phyloP scores from a whole-genome alignment of 1,139 yeast genomes.

The Hemisphaericaspora xylanilytica region DNA sequence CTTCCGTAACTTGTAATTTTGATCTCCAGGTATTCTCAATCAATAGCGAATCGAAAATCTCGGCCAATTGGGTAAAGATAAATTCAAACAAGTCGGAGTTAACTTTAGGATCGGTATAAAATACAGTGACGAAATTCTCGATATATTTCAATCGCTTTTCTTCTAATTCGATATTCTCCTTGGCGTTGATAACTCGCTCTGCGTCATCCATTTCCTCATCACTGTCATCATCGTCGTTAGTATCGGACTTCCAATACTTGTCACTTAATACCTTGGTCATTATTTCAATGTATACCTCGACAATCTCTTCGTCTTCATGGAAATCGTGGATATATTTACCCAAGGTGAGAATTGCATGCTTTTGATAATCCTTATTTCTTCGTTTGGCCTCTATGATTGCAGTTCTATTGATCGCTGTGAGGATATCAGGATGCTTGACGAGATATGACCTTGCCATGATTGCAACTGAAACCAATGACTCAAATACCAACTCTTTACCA shows the following conservation, averaged over 20 bases:
- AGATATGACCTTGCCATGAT: conserved; percentile 38
- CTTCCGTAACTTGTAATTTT: conserved; percentile 45
- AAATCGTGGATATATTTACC: conserved; percentile 48
- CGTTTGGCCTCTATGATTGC: conserved; percentile 64
- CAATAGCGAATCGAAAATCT: conserved; percentile 25
- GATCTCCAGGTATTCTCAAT: conserved; percentile 61
- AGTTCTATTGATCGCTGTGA: conserved; percentile 35
- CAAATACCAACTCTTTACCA: conserved; percentile 77
- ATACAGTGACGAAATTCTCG: conserved; percentile 31
- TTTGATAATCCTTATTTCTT: conserved; percentile 64
- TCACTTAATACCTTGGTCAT: conserved; percentile 36
- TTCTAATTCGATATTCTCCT: conserved; percentile 32
- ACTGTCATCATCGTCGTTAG: conserved; percentile 27
- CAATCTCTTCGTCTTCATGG: conserved; percentile 39
- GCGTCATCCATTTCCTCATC: conserved; percentile 29
- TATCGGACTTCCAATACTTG: conserved; percentile 18
- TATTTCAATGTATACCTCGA: conserved; percentile 37
- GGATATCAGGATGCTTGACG: conserved; percentile 15
- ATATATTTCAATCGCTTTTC: conserved; percentile 34
- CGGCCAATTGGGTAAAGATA: conserved; percentile 20
- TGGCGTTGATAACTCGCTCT: conserved; percentile 24
- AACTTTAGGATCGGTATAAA: conserved; percentile 22
- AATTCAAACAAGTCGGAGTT: conserved; percentile 24
- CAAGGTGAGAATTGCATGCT: conserved; percentile 46
- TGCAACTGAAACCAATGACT: conserved; percentile 64